phyloP scores from a whole-genome alignment of 2,329 filamentous ascomycete species.

The Pseudogymnoascus sp. region DNA sequence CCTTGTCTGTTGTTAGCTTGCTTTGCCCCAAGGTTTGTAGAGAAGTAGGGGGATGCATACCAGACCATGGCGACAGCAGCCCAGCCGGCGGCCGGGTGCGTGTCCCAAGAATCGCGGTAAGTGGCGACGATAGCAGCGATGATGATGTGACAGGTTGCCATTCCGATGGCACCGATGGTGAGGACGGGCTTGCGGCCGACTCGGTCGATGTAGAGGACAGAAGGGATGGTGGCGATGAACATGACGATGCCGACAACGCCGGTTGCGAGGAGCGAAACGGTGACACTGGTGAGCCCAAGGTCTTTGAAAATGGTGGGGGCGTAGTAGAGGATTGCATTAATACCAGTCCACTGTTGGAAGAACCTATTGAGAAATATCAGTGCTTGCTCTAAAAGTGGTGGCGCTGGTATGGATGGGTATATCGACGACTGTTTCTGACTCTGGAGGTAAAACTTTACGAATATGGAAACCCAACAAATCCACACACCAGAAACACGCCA shows the following conservation, averaged over 20 bases:
- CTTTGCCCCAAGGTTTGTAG: background rate
- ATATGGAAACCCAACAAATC: background rate
- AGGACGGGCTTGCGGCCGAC: conserved; percentile 56
- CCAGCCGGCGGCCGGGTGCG: conserved; percentile 59
- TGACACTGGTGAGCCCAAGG: conserved; percentile 37
- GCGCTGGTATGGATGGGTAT: background rate
- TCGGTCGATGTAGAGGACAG: conserved; percentile 58
- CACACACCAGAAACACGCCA: background rate
- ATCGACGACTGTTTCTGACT: background rate
- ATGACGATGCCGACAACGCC: conserved; percentile 65
- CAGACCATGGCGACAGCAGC: conserved; percentile 59
- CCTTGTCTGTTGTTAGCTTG: background rate
- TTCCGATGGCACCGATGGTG: conserved; percentile 57
- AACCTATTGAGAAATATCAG: conserved; percentile 27
- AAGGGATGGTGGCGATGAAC: conserved; percentile 59
- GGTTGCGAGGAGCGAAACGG: conserved; percentile 54
- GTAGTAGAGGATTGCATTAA: conserved; percentile 38
- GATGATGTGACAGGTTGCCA: conserved; percentile 61
- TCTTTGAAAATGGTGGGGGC: conserved; percentile 36
- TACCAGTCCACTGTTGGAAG: conserved; percentile 45
- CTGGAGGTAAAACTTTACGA: background rate
- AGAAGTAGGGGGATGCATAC: conserved; percentile 56
- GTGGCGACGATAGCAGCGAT: conserved; percentile 61
- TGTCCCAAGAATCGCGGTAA: conserved; percentile 50
- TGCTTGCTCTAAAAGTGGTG: background rate